Evolutionary conservation across 1,139 yeast species (phyloP), one percentile per base, ranked within the genome.

Genomic region (Candida sojae): DNA sequence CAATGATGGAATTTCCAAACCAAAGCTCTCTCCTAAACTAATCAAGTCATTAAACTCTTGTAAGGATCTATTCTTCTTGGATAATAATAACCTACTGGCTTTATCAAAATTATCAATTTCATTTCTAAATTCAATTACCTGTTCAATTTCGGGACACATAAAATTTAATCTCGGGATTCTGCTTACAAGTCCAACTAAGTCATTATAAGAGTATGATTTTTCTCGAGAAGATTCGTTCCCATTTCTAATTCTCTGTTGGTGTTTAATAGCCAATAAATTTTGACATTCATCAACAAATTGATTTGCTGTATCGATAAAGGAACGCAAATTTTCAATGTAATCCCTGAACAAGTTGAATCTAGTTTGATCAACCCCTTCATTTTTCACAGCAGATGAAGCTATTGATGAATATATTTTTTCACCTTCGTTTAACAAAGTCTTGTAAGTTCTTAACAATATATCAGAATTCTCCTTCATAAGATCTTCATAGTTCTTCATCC

Each of bases 221-320:
- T 44, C 48, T 13, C 43, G 39, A 9, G 37, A 37, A 4, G 17
- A 37, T 35, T 52, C 50, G 39, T 52, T 57, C 2, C 59, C 61
- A 48, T 64, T 62, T 48, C 79, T 60, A 49, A 75, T 78, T 36
- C 84, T 63, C 49, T 77, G 83, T 49, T 78, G 82, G 52, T 80
- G 83, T 49, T 79, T 73, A 60, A 67, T 66, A 0, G 83, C 62
- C 44, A 85, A 60, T 17, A 84, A 61, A 4, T 67, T 66, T 52
- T 82, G 84, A 33, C 88, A 86, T 39, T 77, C 77, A 21, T 80
- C 85, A 25, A 78, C 71, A 76, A 88, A 83, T 5, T 60, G 63
- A 44, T 74, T 75, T 0, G 85, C 79, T 30, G 66, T 62, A 1
- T 67, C 66, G 31, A 84, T 68, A 55, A 81, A 79, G 2, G 55